Percentiles rank a stretch among this genome's conserved stretches.
Evolutionary conservation across 345 rosid species (phyloP).

Genomic region (Aquilaria sinensis): DNA sequence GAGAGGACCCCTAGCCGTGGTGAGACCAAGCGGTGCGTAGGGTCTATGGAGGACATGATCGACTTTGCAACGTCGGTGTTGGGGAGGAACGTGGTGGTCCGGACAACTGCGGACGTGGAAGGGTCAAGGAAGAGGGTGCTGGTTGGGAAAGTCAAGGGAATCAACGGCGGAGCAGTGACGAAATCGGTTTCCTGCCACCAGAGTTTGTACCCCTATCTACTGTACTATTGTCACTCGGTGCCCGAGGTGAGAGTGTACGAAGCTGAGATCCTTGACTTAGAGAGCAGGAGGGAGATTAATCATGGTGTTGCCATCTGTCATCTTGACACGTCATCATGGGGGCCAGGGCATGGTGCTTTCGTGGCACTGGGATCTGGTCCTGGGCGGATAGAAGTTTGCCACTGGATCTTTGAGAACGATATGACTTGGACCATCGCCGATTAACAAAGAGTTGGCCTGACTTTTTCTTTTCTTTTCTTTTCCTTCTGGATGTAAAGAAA

Average conservation of each 20-base stretch:
- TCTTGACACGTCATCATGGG: constrained; percentile 65
- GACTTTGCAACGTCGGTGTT: constrained; percentile 48
- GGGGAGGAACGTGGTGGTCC: constrained; percentile 32
- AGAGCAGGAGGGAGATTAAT: constrained; percentile 30
- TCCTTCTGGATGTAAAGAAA: too few species aligned
- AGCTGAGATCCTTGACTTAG: constrained; percentile 43
- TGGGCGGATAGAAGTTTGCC: constrained; percentile 66
- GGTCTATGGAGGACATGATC: constrained; percentile 64
- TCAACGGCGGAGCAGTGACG: constrained; percentile 52
- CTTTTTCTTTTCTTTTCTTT: too few species aligned
- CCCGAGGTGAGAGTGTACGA: constrained; percentile 65
- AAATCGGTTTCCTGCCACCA: constrained; percentile 76
- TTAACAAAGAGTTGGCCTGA: not conserved
- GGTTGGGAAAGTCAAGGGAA: constrained; percentile 44
- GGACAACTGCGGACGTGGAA: constrained; percentile 36
- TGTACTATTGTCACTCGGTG: constrained; percentile 73
- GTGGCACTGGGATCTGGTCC: constrained; percentile 53
- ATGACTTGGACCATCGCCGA: constrained; percentile 58
- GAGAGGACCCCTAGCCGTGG: constrained; percentile 57
- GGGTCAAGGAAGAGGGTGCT: constrained; percentile 38
- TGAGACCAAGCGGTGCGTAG: constrained; percentile 60
- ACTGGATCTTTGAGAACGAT: constrained; percentile 77
- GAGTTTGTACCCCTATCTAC: constrained; percentile 60
- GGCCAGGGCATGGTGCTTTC: constrained; percentile 64
- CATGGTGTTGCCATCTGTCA: constrained; percentile 72